Base-by-base conservation (phyloP, 495 filamentous ascomycete genomes). In the Talaromyces thailandensis region DNA sequence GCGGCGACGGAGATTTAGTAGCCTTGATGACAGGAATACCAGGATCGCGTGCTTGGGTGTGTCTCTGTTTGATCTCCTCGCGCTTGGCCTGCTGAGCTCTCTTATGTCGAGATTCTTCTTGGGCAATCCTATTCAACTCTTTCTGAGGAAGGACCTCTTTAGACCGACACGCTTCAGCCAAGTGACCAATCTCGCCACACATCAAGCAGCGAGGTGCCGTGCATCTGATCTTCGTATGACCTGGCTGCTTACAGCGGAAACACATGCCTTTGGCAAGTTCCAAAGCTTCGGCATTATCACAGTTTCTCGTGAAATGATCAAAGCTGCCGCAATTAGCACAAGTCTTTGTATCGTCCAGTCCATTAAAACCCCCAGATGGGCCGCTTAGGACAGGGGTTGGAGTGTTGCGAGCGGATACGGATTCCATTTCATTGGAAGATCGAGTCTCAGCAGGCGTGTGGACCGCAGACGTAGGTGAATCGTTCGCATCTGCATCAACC, bases 311-410 rank as follows among this genome's bases (percentile, higher is more conserved):
- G 60, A 76, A 75, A 63, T 84, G 81, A 12, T 68, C 64, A 58
- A 68, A 73, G 60, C 79, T 81, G 55, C 81, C 81, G 65, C 81
- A 84, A 1, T 71, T 63, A 0, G 69, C 72, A 69, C 81, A 84
- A 56, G 66, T 71, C 50, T 67, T 71, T 2, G 67, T 75, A 7
- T 71, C 68, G 52, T 83, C 79, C 18, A 83, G 62, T 4, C 77
- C 77, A 61, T 71, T 76, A 6, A 14, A 26, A n/a, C 80, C 80
- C 29, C 80, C 80, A 21, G 80, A 78, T 2, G 79, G 77, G 0
- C 72, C 73, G 43, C 74, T 72, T 8, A 68, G 32, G 0, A 64
- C 64, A 6, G 71, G 67, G 32, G 29, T 43, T 14, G 71, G 68
- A 14, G 71, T 69, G 11, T 62, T 67, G 8, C 65, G 69, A 7